Evolutionary conservation across 139 green algal species (phyloP), one percentile per base, ranked within the genome.

Genomic region (Micractinium sp.): DNA sequence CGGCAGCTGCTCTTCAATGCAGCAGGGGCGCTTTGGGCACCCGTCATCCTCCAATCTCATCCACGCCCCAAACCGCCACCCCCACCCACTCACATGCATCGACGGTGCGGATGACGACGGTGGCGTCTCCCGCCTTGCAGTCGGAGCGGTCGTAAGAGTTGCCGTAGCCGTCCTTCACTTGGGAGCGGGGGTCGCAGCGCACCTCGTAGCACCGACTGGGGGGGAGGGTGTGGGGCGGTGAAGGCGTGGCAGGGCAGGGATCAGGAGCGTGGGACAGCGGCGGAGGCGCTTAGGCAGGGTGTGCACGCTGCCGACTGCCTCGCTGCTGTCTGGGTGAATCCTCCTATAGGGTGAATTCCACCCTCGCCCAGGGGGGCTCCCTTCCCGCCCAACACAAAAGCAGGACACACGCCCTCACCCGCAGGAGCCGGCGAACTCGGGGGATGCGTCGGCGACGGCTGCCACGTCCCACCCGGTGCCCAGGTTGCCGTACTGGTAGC

Each of bases 171-270:
- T 93, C 90, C 23, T 56, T 84, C 20, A 91, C 81, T 22, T 36
- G 12, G 22, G 53, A 56, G 78, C 69, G 79, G 0, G 56, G 53
- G 19, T 86, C 29, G 82, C 90, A 93, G 27, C 66, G 79, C 38
- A 93, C 82, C 81, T 93, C 87, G 47, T 86, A 93, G 82, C 90
- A 93, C 41, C 87, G 87, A 31, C 87, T 87, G 29, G 9, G 78
- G 38, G 18, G 35, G 20, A n/a, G n/a, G n/a, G n/a, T n/a, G 47
- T 56, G 29, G 79, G 47, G 23, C n/a, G n/a, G n/a, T n/a, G 63
- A 27, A 23, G 63, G 63, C 9, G 63, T 16, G 67, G 67, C 2
- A 1, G 25, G 67, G 23, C 14, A 31, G 67, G 67, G 67, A 75
- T 18, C 29, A 19, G 67, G 31, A 20, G 39, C 5, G 2, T 3